phyloP scores from a whole-genome alignment of 2,329 filamentous ascomycete genomes.

The Fusarium sp. region DNA sequence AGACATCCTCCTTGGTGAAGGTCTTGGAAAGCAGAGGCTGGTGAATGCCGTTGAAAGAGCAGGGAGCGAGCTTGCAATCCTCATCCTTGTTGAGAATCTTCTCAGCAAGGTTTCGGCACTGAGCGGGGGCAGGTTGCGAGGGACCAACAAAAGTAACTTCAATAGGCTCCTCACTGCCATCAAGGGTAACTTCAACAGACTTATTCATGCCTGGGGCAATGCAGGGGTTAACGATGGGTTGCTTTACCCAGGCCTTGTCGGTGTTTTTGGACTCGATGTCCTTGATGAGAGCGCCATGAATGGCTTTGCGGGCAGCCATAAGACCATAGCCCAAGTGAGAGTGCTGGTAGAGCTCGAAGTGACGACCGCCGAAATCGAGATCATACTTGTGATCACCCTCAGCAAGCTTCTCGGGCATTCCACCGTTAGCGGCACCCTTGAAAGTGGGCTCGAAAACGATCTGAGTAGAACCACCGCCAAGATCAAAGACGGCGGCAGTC shows the following conservation, averaged over 20 bases:
- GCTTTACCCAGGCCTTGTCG: conserved; percentile 73
- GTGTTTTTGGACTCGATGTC: conserved; percentile 68
- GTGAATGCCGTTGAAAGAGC: conserved; percentile 97
- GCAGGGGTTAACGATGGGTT: conserved; percentile 84
- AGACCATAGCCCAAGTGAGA: conserved; percentile 96
- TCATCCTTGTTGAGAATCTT: conserved; percentile 89
- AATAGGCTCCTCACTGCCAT: conserved; percentile 65
- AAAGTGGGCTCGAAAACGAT: conserved; percentile 99
- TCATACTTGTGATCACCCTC: conserved; percentile 97
- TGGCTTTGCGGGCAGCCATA: conserved; percentile 90
- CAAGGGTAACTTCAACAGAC: conserved; percentile 76
- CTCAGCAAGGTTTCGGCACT: conserved; percentile 91
- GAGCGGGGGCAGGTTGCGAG: conserved; percentile 75
- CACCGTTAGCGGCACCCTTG: conserved; percentile 74
- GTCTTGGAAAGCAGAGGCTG: conserved; percentile 93
- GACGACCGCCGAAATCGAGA: conserved; percentile 86
- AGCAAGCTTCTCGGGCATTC: conserved; percentile 84
- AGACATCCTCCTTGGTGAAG: conserved; percentile 89
- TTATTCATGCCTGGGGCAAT: conserved; percentile 82
- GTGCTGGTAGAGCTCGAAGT: conserved; percentile 96
- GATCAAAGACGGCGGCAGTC: conserved; percentile 94
- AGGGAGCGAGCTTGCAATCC: conserved; percentile 84
- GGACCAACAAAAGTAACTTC: conserved; percentile 90
- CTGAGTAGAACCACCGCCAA: conserved; percentile 96
- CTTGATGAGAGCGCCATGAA: conserved; percentile 80